Conservation (phyloP, 2,329 filamentous ascomycete species). For the Microsporum audouinii region DNA sequence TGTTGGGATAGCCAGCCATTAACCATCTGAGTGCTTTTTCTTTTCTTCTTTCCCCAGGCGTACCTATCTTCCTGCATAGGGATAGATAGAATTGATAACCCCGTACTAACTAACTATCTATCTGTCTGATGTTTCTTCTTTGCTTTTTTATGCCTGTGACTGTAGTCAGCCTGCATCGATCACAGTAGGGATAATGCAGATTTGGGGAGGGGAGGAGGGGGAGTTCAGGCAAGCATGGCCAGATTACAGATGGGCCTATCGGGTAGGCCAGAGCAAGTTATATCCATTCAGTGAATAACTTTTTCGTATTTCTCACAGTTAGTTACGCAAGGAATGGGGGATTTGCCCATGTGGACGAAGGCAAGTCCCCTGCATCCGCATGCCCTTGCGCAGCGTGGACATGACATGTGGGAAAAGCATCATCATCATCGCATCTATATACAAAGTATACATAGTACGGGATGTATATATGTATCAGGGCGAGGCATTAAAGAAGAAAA, state of each 20-base stretch:
- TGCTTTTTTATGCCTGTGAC: neutral
- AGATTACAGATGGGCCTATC: neutral
- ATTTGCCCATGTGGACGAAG: constrained; percentile 3
- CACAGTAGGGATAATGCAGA: neutral
- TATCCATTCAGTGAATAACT: neutral
- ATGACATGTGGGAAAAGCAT: neutral
- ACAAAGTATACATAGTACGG: neutral
- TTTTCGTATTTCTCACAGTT: neutral
- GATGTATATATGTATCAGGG: neutral
- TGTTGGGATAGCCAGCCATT: neutral
- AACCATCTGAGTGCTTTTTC: neutral
- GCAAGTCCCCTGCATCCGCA: neutral
- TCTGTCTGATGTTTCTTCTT: neutral
- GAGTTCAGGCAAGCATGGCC: neutral
- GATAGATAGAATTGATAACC: neutral
- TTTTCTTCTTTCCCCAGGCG: neutral
- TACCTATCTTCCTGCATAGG: neutral
- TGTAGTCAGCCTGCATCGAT: neutral
- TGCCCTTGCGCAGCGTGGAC: neutral
- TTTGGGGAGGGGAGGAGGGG: neutral
- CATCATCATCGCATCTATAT: too few relatives aligned
- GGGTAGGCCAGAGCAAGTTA: neutral
- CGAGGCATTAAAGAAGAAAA: neutral
- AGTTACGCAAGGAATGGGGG: neutral
- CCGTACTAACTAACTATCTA: too few relatives aligned